These are phyloP conservation scores for Nicotiana tabacum DNA, from an alignment of 257 asterid species.

Conservation along the genomic window DNA sequence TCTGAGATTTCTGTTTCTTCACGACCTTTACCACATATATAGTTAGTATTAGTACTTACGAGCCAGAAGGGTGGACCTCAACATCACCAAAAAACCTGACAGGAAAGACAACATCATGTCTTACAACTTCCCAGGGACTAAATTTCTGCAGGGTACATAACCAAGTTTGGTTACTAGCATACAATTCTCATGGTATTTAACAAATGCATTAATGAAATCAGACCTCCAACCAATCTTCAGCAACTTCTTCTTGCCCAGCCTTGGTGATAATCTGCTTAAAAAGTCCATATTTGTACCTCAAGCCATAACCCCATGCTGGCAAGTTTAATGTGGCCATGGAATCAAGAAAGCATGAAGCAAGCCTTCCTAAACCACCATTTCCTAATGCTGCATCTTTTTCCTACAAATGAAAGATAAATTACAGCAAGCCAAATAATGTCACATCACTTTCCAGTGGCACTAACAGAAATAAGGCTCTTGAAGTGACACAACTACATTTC, in stretches of 20 bases:
- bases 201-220: constrained; percentile 17
- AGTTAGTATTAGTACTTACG: constrained; percentile 55
- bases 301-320: constrained; percentile 99
- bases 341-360: constrained; percentile 97
- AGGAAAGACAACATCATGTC: constrained; percentile 94
- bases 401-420: constrained; percentile 32
- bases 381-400: constrained; percentile 99
- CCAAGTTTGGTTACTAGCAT: constrained; percentile 10
- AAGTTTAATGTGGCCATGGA: constrained; percentile 95
- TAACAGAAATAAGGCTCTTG: neutral
- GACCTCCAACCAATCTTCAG: constrained; percentile 99
- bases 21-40: constrained; percentile 10
- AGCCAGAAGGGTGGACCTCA: constrained; percentile 78
- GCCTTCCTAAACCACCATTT: constrained; percentile 99
- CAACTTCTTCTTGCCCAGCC: constrained; percentile 88
- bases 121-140: constrained; percentile 96
- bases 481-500: neutral
- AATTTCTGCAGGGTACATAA: constrained; percentile 59
- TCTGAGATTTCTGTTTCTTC: neutral
- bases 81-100: constrained; percentile 87
- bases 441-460: neutral
- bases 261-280: constrained; percentile 84
- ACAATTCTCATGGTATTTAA: constrained; percentile 6
- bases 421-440: neutral
- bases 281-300: constrained; percentile 92